phyloP scores from a whole-genome alignment of 108 stramenopile species.

The Conticribra weissflogii region DNA sequence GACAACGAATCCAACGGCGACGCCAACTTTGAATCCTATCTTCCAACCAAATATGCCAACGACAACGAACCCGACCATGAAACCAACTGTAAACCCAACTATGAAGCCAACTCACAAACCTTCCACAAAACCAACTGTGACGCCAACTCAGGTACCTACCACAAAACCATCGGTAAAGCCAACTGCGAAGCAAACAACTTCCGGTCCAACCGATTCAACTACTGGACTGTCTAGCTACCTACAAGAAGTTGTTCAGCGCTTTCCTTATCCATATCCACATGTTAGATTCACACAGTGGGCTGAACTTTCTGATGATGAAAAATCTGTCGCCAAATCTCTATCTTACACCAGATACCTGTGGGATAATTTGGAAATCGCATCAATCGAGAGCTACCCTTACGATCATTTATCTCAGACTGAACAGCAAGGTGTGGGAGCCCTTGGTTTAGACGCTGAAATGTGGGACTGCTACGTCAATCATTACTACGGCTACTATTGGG shows the following conservation, averaged over 20 bases:
- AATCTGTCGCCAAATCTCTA: neutral
- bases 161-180: neutral
- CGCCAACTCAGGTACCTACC: neutral
- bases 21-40: neutral
- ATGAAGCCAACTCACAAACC: neutral
- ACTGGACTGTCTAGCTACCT: neutral
- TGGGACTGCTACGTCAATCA: slow-evolving; percentile 27
- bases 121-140: neutral
- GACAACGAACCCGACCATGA: neutral
- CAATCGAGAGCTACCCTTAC: slow-evolving; percentile 8
- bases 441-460: slow-evolving; percentile 17
- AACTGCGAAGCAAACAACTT: neutral
- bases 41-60: too few relatives aligned
- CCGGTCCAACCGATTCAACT: neutral
- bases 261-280: neutral
- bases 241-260: neutral
- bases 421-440: neutral
- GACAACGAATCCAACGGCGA: neutral
- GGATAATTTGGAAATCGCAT: slow-evolving; percentile 8
- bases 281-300: slow-evolving; percentile 20
- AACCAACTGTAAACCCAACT: neutral
- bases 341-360: slow-evolving; percentile 13
- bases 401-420: neutral
- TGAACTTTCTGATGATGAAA: neutral
- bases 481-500: slow-evolving; percentile 20